Conservation (phyloP, 2,329 filamentous ascomycete genomes). For the Talaromyces funiculosus region DNA sequence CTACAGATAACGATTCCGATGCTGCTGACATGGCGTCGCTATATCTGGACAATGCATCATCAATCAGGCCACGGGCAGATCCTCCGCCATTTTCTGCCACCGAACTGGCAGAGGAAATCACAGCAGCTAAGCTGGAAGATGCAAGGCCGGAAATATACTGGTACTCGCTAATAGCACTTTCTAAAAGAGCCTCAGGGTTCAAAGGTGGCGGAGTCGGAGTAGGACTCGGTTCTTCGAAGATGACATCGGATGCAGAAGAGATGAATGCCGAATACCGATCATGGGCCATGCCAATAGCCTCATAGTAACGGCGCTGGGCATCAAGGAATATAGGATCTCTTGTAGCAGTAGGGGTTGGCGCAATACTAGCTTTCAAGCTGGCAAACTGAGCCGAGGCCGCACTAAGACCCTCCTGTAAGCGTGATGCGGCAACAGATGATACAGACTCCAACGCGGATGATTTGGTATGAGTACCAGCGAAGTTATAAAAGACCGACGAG, state of each 20-base stretch:
- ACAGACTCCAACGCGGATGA: conserved; percentile 52
- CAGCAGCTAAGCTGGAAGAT: conserved; percentile 36
- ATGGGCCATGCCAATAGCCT: conserved; percentile 71
- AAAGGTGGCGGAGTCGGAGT: conserved; percentile 36
- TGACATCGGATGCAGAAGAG: conserved; percentile 62
- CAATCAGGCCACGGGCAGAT: conserved; percentile 35
- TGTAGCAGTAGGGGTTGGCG: conserved; percentile 57
- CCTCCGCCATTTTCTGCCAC: conserved; percentile 30
- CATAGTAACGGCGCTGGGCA: conserved; percentile 66
- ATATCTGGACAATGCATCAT: conserved; percentile 43
- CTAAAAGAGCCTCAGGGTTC: conserved; percentile 30
- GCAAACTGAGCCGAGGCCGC: conserved; percentile 67
- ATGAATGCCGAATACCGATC: conserved; percentile 73
- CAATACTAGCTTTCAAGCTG: conserved; percentile 58
- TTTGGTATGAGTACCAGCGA: conserved; percentile 44
- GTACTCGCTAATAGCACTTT: conserved; percentile 33
- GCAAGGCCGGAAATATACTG: conserved; percentile 32
- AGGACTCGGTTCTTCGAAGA: conserved; percentile 61
- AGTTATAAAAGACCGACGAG: conserved; percentile 53
- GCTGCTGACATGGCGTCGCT: conserved; percentile 41
- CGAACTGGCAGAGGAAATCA: conserved; percentile 38
- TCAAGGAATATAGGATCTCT: conserved; percentile 52
- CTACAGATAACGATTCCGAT: conserved; percentile 35
- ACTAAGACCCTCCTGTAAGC: conserved; percentile 63
- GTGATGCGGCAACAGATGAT: conserved; percentile 63